Evolutionary conservation across 2,329 filamentous ascomycete species (phyloP).

Genomic region (Dendrostoma leiphaemia): DNA sequence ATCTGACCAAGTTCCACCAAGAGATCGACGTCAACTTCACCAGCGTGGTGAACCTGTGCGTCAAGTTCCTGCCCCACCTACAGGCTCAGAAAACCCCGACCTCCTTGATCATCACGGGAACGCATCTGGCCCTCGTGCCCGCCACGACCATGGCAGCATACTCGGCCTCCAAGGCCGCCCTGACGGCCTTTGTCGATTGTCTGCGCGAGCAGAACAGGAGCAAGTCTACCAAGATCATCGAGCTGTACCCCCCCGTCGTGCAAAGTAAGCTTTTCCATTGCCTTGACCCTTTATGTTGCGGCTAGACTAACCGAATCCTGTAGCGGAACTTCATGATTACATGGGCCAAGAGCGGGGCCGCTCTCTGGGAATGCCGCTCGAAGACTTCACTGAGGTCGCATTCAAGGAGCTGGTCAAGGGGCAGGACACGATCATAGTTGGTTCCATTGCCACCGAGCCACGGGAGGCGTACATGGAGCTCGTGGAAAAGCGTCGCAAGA

Average conservation of each 20-base stretch:
- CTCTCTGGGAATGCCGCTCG: slow-evolving; percentile 20
- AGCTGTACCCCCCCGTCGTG: slow-evolving; percentile 34
- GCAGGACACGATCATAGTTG: slow-evolving; percentile 28
- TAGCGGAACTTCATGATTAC: slow-evolving; percentile 25
- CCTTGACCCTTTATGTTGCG: no score
- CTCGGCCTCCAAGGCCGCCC: slow-evolving; percentile 42
- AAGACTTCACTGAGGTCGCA: slow-evolving; percentile 34
- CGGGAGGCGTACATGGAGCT: slow-evolving; percentile 12
- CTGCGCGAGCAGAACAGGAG: slow-evolving; percentile 31
- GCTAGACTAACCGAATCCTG: slow-evolving; percentile 22
- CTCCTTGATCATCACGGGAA: slow-evolving; percentile 32
- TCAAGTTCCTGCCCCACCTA: slow-evolving; percentile 40
- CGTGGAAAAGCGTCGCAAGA: slow-evolving; percentile 12
- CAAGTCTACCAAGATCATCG: slow-evolving; percentile 31
- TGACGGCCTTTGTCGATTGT: slow-evolving; percentile 40
- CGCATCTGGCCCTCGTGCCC: slow-evolving; percentile 38
- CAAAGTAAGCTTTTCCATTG: no score
- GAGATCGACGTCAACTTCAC: slow-evolving; percentile 42
- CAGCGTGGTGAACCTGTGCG: slow-evolving; percentile 36
- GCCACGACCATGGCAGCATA: slow-evolving; percentile 35
- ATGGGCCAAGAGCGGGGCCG: slow-evolving; percentile 20
- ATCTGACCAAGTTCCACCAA: slow-evolving; percentile 31
- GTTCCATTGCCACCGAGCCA: slow-evolving; percentile 16
- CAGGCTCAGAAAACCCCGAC: slow-evolving; percentile 15
- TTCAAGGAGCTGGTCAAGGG: slow-evolving; percentile 33